Evolutionary conservation across 1,139 yeast species (phyloP), one percentile per base, ranked within the genome.

Genomic region (Diutina pseudorugosa): DNA sequence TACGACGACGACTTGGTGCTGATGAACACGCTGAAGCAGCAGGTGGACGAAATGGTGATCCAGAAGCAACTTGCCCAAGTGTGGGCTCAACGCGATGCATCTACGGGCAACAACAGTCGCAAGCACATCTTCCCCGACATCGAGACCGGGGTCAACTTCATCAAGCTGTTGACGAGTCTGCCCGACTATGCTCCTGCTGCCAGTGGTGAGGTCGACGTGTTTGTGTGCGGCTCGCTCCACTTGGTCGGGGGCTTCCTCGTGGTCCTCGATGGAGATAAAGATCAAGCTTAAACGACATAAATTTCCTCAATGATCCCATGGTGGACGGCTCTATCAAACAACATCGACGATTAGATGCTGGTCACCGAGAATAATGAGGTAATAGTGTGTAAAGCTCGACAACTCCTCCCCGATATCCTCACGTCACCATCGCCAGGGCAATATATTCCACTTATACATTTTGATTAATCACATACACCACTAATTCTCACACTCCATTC

Each of bases 201-300:
- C 20, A n/a, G 12, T 16, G 52, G 48, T n/a, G 43, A 18, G 55
- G 69, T 82, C 20, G 91, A 90, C 58, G 95, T 90, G 1, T 84
- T 90, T 68, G 97, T 90, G 0, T 87, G 95, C 56, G 99, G 99
- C 1, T 91, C 98, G 23, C 72, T 94, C 57, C 96, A 91, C 65
- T 72, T 94, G 53, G 96, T 93, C 11, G 98, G 99, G 19, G 98
- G 98, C 0, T 78, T 93, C 55, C 71, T 93, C 51, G 93, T 90
- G 2, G 97, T 91, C 16, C 25, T 51, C 4, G 49, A 51, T 21
- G 52, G 51, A 3, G 27, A 36, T 6, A 21, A 33, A 8, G 30
- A 33, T 14, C 23, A 36, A 30, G 19, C 14, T 16, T 33, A 11
- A n/a, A n/a, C 36, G 16, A 21, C 2, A 43, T 11, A 3, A n/a